Percentiles rank a stretch among this genome's conserved stretches.
Conservation (phyloP, 805 yeast genomes). For the Candida dajiaensis region DNA sequence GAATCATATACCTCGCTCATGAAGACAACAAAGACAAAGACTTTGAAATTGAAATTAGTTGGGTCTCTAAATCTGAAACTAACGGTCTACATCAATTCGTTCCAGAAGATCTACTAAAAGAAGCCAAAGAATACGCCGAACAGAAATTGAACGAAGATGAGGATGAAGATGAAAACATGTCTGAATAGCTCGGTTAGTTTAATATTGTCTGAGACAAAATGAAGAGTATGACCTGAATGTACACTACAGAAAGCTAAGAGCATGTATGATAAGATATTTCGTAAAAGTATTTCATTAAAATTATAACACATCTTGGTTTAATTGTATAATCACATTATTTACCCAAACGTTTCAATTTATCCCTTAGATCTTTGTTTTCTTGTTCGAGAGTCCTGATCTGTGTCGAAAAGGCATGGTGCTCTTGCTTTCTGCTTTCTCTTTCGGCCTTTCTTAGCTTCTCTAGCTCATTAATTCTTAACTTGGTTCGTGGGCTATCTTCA, state of each 20-base stretch:
- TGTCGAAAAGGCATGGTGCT: slow-evolving; percentile 47
- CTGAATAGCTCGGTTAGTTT: slow-evolving; percentile 12
- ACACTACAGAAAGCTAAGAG: background rate
- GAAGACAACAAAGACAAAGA: slow-evolving; percentile 98
- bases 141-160: slow-evolving; percentile 77
- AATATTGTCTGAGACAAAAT: background rate
- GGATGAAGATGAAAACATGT: slow-evolving; percentile 46
- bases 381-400: slow-evolving; percentile 47
- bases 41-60: slow-evolving; percentile 88
- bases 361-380: slow-evolving; percentile 42
- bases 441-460: slow-evolving; percentile 64
- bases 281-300: background rate
- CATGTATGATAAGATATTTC: background rate
- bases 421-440: slow-evolving; percentile 61
- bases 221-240: background rate
- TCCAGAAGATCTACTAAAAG: slow-evolving; percentile 72
- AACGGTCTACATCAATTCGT: slow-evolving; percentile 74
- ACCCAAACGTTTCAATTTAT: slow-evolving; percentile 13
- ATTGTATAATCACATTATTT: background rate
- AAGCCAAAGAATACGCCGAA: slow-evolving; percentile 80
- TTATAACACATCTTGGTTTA: background rate
- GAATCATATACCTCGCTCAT: slow-evolving; percentile 87
- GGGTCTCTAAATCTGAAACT: slow-evolving; percentile 78
- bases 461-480: slow-evolving; percentile 53
- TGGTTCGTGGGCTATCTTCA: slow-evolving; percentile 30